phyloP scores from a whole-genome alignment of 1,139 yeast species.

The Scheffersomyces segobiensis region DNA sequence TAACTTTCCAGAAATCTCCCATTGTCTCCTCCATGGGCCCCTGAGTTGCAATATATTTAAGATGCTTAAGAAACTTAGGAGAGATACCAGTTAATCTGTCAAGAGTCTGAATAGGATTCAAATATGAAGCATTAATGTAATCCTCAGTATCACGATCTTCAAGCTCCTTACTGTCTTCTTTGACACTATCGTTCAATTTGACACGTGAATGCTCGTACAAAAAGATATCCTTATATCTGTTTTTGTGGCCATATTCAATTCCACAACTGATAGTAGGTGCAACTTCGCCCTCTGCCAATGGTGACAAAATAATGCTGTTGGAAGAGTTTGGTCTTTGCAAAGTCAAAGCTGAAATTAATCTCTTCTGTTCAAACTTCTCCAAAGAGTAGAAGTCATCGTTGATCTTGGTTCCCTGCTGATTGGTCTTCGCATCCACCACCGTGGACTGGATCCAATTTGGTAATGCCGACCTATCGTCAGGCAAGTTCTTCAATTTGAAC shows the following conservation, averaged over 20 bases:
- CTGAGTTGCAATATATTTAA: constrained; percentile 76
- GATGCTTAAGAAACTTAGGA: constrained; percentile 10
- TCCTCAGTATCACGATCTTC: constrained; percentile 18
- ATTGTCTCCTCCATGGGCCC: constrained; percentile 80
- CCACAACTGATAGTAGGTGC: constrained; percentile 47
- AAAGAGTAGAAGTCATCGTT: constrained; percentile 25
- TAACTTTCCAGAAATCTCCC: constrained; percentile 80
- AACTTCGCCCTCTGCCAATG: constrained; percentile 11
- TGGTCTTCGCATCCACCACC: constrained; percentile 27
- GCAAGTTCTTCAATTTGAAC: constrained; percentile 16
- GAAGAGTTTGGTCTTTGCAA: constrained; percentile 10
- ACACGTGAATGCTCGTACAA: constrained; percentile 86
- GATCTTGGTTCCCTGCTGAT: constrained; percentile 25
- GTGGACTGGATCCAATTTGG: constrained; percentile 36
- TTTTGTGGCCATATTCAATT: constrained; percentile 72
- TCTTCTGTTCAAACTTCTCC: constrained; percentile 31
- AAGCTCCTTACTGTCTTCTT: not conserved
- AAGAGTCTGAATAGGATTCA: constrained; percentile 20
- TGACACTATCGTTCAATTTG: constrained; percentile 28
- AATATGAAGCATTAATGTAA: constrained; percentile 34
- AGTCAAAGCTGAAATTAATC: constrained; percentile 32
- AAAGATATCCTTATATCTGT: constrained; percentile 77
- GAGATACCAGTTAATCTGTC: constrained; percentile 8
- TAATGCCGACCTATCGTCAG: constrained; percentile 14
- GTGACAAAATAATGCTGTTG: constrained; percentile 3